These are phyloP conservation scores for Rhinocladiella similis DNA, from an alignment of 2,329 filamentous ascomycete species.

Conservation along the genomic window DNA sequence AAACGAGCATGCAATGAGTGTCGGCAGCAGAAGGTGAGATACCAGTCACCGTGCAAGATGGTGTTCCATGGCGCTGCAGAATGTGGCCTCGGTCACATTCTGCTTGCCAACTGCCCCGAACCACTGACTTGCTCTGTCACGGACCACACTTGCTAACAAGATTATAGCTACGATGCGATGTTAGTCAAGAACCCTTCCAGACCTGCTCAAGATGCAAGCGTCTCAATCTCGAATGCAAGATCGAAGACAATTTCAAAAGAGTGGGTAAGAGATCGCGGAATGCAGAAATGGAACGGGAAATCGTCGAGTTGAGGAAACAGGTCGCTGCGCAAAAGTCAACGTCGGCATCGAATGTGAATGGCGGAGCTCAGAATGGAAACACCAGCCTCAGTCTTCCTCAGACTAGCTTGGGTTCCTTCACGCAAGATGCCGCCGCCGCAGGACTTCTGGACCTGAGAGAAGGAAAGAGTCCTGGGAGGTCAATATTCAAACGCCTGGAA, in stretches of 20 bases:
- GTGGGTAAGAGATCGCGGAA: conserved; percentile 66
- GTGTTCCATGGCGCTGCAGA: too few relatives aligned
- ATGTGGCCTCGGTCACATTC: too few relatives aligned
- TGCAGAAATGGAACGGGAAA: conserved; percentile 63
- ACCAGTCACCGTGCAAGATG: not conserved
- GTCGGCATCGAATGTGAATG: not conserved
- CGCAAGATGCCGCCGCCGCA: conserved; percentile 50
- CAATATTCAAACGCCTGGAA: conserved; percentile 52
- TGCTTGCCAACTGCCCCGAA: not conserved
- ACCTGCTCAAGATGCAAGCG: conserved; percentile 64
- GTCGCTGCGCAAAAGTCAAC: conserved; percentile 37
- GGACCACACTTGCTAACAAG: conserved; percentile 8
- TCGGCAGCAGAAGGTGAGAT: conserved; percentile 66
- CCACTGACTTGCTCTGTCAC: not conserved
- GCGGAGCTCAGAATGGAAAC: conserved; percentile 10
- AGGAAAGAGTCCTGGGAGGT: conserved; percentile 30
- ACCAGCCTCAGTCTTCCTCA: conserved; percentile 8
- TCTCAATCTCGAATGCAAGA: conserved; percentile 63
- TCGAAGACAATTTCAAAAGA: conserved; percentile 69
- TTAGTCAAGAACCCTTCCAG: conserved; percentile 63
- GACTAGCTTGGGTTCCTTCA: conserved; percentile 30
- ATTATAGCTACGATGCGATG: conserved; percentile 64
- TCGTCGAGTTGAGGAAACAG: conserved; percentile 51
- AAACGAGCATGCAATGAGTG: conserved; percentile 70
- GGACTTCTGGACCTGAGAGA: conserved; percentile 52